Evolutionary conservation across 2,329 filamentous ascomycete genomes (phyloP), one percentile per base, ranked within the genome.

Genomic region (Botryosphaeria dothidea): DNA sequence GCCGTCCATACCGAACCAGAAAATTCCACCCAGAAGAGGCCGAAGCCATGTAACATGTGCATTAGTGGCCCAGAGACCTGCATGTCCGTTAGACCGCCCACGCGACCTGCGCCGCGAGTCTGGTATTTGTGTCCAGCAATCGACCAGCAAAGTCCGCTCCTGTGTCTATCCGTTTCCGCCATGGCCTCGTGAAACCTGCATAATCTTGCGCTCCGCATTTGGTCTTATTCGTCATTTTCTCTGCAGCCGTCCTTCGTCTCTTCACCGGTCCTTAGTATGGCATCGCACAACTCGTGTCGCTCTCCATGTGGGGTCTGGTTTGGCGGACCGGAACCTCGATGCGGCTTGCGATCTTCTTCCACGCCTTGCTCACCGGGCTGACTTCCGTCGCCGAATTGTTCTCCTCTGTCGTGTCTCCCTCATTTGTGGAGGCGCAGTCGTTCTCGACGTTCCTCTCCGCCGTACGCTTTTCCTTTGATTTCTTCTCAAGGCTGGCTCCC

Each of bases 71-170:
- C 38, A 45, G 23, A 45, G 15, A 19, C 52, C 52, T 56, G 52
- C 52, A 56, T 38, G 54, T 29, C 54, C 36, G 54, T 58, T 58
- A 45, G n/a, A 21, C 54, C 3, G 23, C 54, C 54, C 54, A 58
- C 54, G 54, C 54, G 54, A 43, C 23, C 5, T 45, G 54, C 43
- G 54, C 54, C 54, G 54, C 23, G 17, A 41, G 17, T 4, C 36
- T 23, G 54, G 54, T 45, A 58, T 46, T 46, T 34, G 56, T 46
- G 41, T 46, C 38, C 38, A 29, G 21, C 41, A 60, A 46, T 60
- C 56, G 27, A 46, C 38, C 17, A 23, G 27, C 38, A 29, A 46
- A 21, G 25, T 15, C 41, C 23, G 38, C 38, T 25, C 38, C n/a
- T 58, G 38, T 34, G 41, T 31, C 38, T 29, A 31, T 38, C 56